Base-by-base conservation (phyloP, 2,329 filamentous ascomycete genomes). In the Diaporthe australafricana region DNA sequence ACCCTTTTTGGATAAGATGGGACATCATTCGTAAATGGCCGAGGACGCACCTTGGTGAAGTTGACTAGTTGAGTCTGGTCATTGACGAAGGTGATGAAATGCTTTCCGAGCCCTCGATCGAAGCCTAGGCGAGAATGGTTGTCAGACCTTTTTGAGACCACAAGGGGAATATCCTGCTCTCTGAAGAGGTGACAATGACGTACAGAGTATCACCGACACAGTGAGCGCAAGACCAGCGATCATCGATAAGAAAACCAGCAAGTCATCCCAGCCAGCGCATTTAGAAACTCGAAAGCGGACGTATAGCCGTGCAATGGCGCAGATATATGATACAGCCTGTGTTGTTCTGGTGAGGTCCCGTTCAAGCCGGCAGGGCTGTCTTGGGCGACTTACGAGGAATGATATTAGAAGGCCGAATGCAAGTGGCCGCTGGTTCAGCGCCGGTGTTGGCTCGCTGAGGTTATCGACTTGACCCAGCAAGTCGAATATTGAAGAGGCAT, bases 391-490 rank as follows among this genome's bases (percentile, higher is more conserved):
- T 65, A 65, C 60, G 9, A 65, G 60, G 27, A 65, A 65, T 20
- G 60, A 50, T 65, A 65, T 50, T 5, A 65, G 45, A 12, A 65
- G 56, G 2, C 70, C 74, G 22, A 74, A 71, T 8, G 70, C 75
- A 7, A 71, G 68, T 17, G 72, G 14, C 45, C 69, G 65, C 52
- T 56, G 47, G 38, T 76, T 76, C 53, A 76, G 48, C 4, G 48
- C 16, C 14, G 75, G 75, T 17, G 50, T 42, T 32, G 75, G 72
- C 30, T 76, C 75, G 22, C 48, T 30, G 50, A 76, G 72, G 63
- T 76, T 76, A 70, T 76, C 75, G 73, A 72, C 57, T 66, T 71
- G 70, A 45, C 75, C 75, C 62, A 76, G 48, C 67, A 73, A 47
- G 20, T 73, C 73, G 22, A 71, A 40, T 27, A 75, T 57, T 38